Base-by-base conservation (phyloP, 805 yeast genomes). In the Hanseniaspora clermontiae region DNA sequence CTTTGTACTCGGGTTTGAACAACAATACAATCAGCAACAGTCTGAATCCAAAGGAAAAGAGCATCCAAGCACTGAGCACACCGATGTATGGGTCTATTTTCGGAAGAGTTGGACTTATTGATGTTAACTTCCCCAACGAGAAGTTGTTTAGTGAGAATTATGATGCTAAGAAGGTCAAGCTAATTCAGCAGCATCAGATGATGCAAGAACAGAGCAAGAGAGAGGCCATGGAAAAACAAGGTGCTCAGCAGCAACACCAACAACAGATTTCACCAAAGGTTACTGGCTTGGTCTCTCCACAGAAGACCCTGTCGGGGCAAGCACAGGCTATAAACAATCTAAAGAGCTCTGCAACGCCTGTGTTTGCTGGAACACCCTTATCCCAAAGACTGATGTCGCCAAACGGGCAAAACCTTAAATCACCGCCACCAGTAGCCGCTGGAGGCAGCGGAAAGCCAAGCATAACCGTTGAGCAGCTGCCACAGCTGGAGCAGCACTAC, bases 51-150 rank as follows among this genome's bases (percentile, higher is more conserved):
- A 53, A 53, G 29, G 57, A 53, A 24, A 49, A 53, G 36, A 53
- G 51, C 34, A 31, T 53, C n/a, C 57, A 53, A 17, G 24, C 57
- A 39, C 32, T 53, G 19, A 53, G 40, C 31, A 43, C 48, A 5
- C 57, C 57, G 12, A 40, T 53, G 6, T 53, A 38, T 43, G 57
- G 57, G 12, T 29, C 32, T 10, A 38, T 53, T 12, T 53, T 27
- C 39, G 57, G 57, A 12, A 53, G 48, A 39, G 57, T 53, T 19
- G 57, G 57, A 7, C 39, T 53, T 20, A 27, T 53, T 15, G 57
- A 53, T 53, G 57, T 53, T 3, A 53, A 53, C 19, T 53, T 43
- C 19, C 57, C 57, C 24, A 53, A 46, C 39, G 57, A 53, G 17
- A 45, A 49, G n/a, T n/a, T 53, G 27, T 29, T 53, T 31, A n/a